Conservation (phyloP, 192 early-diverging fungal genomes). For the Rhizophagus prolifer region DNA sequence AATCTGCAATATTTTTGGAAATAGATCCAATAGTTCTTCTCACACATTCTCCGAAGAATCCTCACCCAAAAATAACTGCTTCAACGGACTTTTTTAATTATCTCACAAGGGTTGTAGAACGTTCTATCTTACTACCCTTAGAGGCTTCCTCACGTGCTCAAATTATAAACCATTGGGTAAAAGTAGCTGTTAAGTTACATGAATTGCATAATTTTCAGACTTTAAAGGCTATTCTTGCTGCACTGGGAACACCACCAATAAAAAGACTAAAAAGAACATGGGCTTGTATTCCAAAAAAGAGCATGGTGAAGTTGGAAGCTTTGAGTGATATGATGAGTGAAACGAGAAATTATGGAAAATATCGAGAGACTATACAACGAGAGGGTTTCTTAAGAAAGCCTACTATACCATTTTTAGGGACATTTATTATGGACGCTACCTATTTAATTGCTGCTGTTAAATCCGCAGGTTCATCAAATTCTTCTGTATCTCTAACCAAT, state of each 20-base stretch:
- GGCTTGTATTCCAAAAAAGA: conserved; percentile 66
- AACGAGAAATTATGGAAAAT: conserved; percentile 68
- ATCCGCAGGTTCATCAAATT: conserved; percentile 35
- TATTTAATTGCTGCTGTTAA: conserved; percentile 68
- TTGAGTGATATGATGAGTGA: conserved; percentile 64
- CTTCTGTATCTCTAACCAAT: conserved; percentile 6
- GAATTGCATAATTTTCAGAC: conserved; percentile 68
- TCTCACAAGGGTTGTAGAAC: conserved; percentile 71
- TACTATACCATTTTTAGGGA: conserved; percentile 71
- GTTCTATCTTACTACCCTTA: conserved; percentile 61
- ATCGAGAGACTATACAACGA: conserved; percentile 57
- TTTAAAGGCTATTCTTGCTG: conserved; percentile 66
- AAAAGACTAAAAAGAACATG: conserved; percentile 70
- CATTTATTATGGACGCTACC: conserved; percentile 76
- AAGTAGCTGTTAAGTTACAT: conserved; percentile 58
- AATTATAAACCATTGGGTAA: conserved; percentile 69
- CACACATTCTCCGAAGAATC: conserved; percentile 59
- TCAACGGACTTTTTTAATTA: conserved; percentile 83
- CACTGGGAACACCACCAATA: conserved; percentile 69
- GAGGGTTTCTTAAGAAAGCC: conserved; percentile 48
- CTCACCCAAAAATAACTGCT: conserved; percentile 58
- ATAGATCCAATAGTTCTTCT: conserved; percentile 61
- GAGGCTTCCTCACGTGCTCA: conserved; percentile 59
- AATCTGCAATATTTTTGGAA: conserved; percentile 64
- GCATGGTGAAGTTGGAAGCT: conserved; percentile 52